These are phyloP conservation scores for Talaromyces sp. DNA, from an alignment of 2,329 filamentous ascomycete genomes.

Conservation along the genomic window DNA sequence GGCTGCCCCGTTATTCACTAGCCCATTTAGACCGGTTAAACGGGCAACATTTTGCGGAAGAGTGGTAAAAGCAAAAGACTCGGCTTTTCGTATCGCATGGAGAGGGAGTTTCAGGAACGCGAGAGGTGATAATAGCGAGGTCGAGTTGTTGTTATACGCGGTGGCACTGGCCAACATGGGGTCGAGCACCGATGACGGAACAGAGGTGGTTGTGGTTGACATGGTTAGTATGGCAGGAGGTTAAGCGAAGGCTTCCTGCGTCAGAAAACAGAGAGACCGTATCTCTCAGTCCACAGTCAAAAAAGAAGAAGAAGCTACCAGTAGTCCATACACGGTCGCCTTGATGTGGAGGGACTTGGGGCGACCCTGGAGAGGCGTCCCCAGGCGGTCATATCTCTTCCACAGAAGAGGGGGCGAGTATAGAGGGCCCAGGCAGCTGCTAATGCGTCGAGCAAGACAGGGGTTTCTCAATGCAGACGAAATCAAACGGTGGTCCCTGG, in stretches of 20 bases:
- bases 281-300: neutral
- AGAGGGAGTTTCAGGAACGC: slow-evolving; percentile 29
- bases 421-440: neutral
- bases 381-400: slow-evolving; percentile 10
- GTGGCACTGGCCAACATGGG: slow-evolving; percentile 4
- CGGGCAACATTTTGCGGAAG: slow-evolving; percentile 29
- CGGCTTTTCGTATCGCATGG: slow-evolving; percentile 31
- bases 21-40: slow-evolving; percentile 22
- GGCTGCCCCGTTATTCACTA: slow-evolving; percentile 21
- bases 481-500: neutral
- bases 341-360: slow-evolving; percentile 8
- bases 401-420: neutral
- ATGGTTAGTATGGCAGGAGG: neutral
- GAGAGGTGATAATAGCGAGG: slow-evolving; percentile 1
- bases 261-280: neutral
- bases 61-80: slow-evolving; percentile 30
- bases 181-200: neutral
- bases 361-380: slow-evolving; percentile 12
- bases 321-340: neutral
- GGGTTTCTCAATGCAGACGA: neutral
- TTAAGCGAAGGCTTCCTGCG: neutral
- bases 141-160: slow-evolving; percentile 2
- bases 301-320: neutral
- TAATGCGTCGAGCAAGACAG: neutral
- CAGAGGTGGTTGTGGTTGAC: slow-evolving; percentile 3